Percentiles rank a stretch among this genome's conserved stretches.
Evolutionary conservation across 441 rosid genomes (phyloP).

Genomic region (Pelargonium australe): DNA sequence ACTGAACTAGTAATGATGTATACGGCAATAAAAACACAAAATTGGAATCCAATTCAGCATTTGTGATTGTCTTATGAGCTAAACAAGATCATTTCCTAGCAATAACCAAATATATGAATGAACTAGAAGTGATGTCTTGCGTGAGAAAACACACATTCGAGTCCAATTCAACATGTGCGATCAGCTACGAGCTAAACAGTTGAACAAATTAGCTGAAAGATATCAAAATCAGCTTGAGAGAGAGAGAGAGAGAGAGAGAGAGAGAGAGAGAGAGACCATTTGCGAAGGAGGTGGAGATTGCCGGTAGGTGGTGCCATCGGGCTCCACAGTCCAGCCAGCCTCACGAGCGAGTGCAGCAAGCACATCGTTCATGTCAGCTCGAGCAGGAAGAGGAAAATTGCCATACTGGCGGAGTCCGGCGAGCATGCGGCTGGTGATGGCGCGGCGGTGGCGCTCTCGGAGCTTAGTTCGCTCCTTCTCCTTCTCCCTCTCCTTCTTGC

Average conservation of each 20-base stretch:
- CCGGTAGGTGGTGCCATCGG: conserved; percentile 62
- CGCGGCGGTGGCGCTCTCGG: conserved; percentile 68
- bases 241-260: not conserved
- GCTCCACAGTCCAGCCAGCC: conserved; percentile 74
- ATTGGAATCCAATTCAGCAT: too few relatives aligned
- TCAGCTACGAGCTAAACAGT: too few relatives aligned
- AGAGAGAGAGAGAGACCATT: conserved; percentile 33
- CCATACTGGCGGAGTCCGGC: conserved; percentile 71
- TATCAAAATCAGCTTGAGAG: not conserved
- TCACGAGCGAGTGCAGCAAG: conserved; percentile 73
- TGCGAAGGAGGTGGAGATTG: conserved; percentile 62
- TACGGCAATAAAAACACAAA: too few relatives aligned
- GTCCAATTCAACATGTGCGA: not conserved
- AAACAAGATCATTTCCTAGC: not conserved
- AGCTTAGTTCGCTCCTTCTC: conserved; percentile 76
- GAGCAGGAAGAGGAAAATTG: conserved; percentile 68
- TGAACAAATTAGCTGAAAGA: not conserved
- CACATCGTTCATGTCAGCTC: conserved; percentile 82
- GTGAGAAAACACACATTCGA: not conserved
- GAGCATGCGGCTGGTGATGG: conserved; percentile 74
- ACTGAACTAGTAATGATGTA: too few relatives aligned
- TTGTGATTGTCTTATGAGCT: too few relatives aligned
- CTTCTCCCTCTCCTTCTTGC: conserved; percentile 81
- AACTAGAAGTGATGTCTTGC: not conserved
- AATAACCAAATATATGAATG: not conserved